A percentile compares a stretch with the other conserved stretches of the same genome.
These are phyloP conservation scores for Lachnellula hyalina DNA, from an alignment of 2,329 filamentous ascomycete species.

Conservation along the genomic window DNA sequence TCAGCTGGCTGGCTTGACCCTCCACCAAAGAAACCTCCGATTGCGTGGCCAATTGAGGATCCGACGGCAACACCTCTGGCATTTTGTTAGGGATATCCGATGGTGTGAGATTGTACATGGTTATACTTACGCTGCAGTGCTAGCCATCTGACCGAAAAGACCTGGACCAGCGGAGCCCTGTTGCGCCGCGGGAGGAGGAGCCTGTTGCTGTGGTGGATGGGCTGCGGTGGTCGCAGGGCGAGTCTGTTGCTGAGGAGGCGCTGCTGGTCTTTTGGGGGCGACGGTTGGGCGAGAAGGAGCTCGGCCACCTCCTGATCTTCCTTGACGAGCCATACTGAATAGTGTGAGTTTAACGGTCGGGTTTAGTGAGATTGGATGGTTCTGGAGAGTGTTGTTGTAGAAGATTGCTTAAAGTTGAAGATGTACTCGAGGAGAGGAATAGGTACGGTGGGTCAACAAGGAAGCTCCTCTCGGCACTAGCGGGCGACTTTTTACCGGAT, in stretches of 20 bases:
- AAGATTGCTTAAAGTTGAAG: conserved; percentile 3
- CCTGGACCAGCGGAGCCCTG: conserved; percentile 62
- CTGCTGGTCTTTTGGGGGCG: conserved; percentile 50
- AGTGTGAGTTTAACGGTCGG: conserved; percentile 1
- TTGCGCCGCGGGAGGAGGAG: conserved; percentile 38
- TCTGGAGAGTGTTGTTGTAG: conserved; percentile 1
- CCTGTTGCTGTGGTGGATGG: conserved; percentile 45
- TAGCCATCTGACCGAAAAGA: conserved; percentile 94
- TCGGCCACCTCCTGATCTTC: conserved; percentile 55
- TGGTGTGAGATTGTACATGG: not conserved
- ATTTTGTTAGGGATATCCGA: conserved; percentile 23
- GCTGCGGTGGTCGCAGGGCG: conserved; percentile 64
- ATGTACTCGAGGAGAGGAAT: not conserved
- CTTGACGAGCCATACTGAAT: conserved; percentile 69
- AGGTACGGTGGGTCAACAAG: not conserved
- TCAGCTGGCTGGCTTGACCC: conserved; percentile 56
- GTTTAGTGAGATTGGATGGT: not conserved
- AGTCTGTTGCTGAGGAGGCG: conserved; percentile 54
- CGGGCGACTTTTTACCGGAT: conserved; percentile 8
- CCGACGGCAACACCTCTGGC: conserved; percentile 90
- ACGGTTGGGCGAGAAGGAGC: conserved; percentile 62
- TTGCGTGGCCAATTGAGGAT: conserved; percentile 89
- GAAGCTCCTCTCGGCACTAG: conserved; percentile 8
- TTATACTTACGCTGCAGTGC: conserved; percentile 94
- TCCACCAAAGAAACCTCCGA: conserved; percentile 82